A percentile compares a stretch with the other conserved stretches of the same genome.
phyloP scores from a whole-genome alignment of 1,284 basidiomycete species.

The Trametes sp. region DNA sequence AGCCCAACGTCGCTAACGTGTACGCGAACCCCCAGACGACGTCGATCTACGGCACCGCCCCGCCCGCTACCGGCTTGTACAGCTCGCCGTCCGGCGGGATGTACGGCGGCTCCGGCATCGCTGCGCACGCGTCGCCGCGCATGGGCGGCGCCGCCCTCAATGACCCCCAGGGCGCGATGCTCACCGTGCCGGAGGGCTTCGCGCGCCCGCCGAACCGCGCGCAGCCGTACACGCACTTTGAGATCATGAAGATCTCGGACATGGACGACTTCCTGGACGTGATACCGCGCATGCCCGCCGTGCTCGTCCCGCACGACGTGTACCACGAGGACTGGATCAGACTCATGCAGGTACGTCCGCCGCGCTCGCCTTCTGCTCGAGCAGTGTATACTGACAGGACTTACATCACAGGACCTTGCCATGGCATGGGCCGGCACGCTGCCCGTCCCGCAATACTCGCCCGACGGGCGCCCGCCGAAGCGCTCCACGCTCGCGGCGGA shows the following conservation, averaged over 20 bases:
- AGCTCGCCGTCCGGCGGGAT: constrained; percentile 5
- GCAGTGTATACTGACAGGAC: neutral
- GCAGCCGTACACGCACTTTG: constrained; percentile 73
- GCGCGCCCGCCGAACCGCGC: constrained; percentile 70
- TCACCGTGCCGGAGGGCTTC: constrained; percentile 74
- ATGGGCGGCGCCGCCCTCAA: constrained; percentile 21
- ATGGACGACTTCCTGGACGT: constrained; percentile 75
- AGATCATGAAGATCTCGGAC: constrained; percentile 71
- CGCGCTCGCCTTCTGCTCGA: neutral
- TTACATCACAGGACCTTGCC: constrained; percentile 62
- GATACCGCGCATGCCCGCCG: constrained; percentile 72
- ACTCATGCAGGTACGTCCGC: constrained; percentile 66
- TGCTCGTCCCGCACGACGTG: constrained; percentile 79
- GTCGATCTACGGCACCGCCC: constrained; percentile 20
- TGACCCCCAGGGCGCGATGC: constrained; percentile 47
- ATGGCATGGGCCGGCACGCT: constrained; percentile 77
- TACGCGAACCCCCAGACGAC: constrained; percentile 21
- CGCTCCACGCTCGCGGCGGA: constrained; percentile 68
- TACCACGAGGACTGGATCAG: constrained; percentile 79
- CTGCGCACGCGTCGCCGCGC: constrained; percentile 33
- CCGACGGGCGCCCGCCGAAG: constrained; percentile 57
- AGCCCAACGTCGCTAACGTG: constrained; percentile 20
- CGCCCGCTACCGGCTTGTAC: constrained; percentile 13
- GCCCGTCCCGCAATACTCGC: constrained; percentile 60
- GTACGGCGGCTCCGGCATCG: constrained; percentile 38